A percentile compares a stretch with the other conserved stretches of the same genome.
Evolutionary conservation across 768 basidiomycete genomes (phyloP).

Genomic region (Plicaturopsis crispa): DNA sequence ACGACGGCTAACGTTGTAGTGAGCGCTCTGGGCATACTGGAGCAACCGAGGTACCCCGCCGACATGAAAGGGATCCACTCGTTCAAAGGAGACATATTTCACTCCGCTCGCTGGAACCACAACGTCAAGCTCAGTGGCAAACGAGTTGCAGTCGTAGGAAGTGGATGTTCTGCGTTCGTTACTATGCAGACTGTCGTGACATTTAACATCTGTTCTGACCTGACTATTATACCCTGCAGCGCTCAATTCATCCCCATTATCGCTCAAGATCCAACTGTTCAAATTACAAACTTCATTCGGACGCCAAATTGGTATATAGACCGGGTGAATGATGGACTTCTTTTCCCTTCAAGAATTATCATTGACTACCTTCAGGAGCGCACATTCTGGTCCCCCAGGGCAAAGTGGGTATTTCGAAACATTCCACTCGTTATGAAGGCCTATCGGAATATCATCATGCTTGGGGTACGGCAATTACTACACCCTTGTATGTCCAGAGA

Average conservation of each 20-base stretch:
- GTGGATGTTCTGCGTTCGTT: constrained; percentile 17
- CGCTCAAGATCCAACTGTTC: constrained; percentile 4
- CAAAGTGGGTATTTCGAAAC: constrained; percentile 14
- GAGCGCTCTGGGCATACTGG: constrained; percentile 41
- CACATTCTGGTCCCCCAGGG: constrained; percentile 4
- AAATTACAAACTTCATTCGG: constrained; percentile 10
- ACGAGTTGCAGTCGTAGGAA: constrained; percentile 27
- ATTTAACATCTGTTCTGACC: neutral
- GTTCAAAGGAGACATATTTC: constrained; percentile 45
- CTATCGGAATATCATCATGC: constrained; percentile 7
- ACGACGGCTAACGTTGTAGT: constrained; percentile 39
- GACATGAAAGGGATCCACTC: constrained; percentile 23
- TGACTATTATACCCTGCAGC: constrained; percentile 2
- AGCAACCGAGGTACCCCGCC: constrained; percentile 32
- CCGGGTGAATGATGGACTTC: constrained; percentile 1
- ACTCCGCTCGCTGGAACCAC: constrained; percentile 43
- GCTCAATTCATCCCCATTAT: constrained; percentile 10
- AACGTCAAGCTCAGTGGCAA: constrained; percentile 34
- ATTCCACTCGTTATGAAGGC: constrained; percentile 8
- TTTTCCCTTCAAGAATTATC: constrained; percentile 8
- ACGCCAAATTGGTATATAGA: constrained; percentile 11
- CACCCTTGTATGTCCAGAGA: neutral
- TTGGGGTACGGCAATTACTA: constrained; percentile 3
- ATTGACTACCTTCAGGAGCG: constrained; percentile 3
- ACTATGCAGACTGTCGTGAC: neutral